Evolutionary conservation across 2,329 filamentous ascomycete genomes (phyloP), one percentile per base, ranked within the genome.

Genomic region (Ceratocystis cacaofunesta): DNA sequence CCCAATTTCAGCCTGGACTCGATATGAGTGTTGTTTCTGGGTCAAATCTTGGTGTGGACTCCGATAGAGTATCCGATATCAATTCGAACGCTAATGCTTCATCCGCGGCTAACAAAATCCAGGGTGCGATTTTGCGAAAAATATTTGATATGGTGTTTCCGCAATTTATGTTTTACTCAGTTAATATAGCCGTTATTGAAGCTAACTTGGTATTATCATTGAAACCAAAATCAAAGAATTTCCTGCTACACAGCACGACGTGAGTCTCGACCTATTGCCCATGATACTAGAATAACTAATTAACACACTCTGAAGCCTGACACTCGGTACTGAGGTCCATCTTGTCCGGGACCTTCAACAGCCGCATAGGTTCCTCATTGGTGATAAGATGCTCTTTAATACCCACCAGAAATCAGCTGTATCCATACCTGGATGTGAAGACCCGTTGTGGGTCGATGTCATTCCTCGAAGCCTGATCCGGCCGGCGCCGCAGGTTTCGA

Each of bases 171-270:
- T 43, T 17, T 7, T 61, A 50, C 48, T 28, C 55, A 10, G 36
- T 1, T 12, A 65, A 65, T 36, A n/a, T 65, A 15, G 63, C 63
- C 4, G 28, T 55, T 19, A 25, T 65, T 10, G 52, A 65, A 7
- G 32, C 64, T 4, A 65, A 55, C 43, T 43, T 65, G 41, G 43
- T 65, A 41, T 28, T 65, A 10, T 41, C 44, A 10, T 43, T 65
- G 41, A 57, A 36, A 41, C 43, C 61, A 12, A 58, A 61, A 62
- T 63, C 64, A 8, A 50, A 36, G 57, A n/a, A 36, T 0, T 22
- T n/a, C 17, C 19, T 63, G 8, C 46, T 58, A 15, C 2, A 17
- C 6, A 48, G 57, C 36, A 62, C 48, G 15, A 46, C 32, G 64
- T 62, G 55, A 30, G n/a, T 30, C 5, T 43, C 36, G 8, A n/a